phyloP scores from a whole-genome alignment of 2,329 filamentous ascomycete species.

The Xylaria sp. region DNA sequence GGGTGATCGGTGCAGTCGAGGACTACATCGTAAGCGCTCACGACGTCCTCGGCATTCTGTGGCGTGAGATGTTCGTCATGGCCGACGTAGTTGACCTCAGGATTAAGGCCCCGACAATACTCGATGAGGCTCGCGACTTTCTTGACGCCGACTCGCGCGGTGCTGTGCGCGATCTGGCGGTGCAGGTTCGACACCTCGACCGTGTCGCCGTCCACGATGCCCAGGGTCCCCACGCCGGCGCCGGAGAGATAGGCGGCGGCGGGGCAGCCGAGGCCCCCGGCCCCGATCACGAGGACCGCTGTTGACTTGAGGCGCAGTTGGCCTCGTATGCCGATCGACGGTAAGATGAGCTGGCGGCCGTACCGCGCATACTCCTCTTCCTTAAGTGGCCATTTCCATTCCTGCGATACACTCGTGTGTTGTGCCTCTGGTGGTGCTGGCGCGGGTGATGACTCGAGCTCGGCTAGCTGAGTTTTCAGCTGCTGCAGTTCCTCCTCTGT shows the following conservation, averaged over 20 bases:
- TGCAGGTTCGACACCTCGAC: constrained; percentile 94
- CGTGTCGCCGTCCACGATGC: constrained; percentile 85
- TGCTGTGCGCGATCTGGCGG: constrained; percentile 85
- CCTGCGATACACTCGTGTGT: background rate
- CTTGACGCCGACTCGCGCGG: constrained; percentile 72
- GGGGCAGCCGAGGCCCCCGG: constrained; percentile 90
- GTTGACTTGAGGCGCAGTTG: constrained; percentile 78
- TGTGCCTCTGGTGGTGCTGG: constrained; percentile 10
- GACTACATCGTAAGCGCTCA: constrained; percentile 80
- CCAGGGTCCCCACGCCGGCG: constrained; percentile 84
- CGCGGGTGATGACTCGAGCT: constrained; percentile 49
- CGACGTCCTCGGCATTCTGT: constrained; percentile 72
- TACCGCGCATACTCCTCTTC: constrained; percentile 85
- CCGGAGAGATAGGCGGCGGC: constrained; percentile 93
- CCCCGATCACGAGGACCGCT: constrained; percentile 82
- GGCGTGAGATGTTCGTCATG: constrained; percentile 74
- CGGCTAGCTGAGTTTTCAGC: constrained; percentile 57
- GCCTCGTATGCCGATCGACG: constrained; percentile 79
- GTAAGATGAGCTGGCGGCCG: constrained; percentile 89
- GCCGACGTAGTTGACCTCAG: constrained; percentile 70
- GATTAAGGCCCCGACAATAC: constrained; percentile 72
- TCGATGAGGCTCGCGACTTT: constrained; percentile 83
- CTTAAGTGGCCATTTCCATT: constrained; percentile 73
- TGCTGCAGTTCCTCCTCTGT: constrained; percentile 60
- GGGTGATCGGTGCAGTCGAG: constrained; percentile 97